phyloP scores from a whole-genome alignment of 768 basidiomycete species.

The Leccinellum rugosiceps region DNA sequence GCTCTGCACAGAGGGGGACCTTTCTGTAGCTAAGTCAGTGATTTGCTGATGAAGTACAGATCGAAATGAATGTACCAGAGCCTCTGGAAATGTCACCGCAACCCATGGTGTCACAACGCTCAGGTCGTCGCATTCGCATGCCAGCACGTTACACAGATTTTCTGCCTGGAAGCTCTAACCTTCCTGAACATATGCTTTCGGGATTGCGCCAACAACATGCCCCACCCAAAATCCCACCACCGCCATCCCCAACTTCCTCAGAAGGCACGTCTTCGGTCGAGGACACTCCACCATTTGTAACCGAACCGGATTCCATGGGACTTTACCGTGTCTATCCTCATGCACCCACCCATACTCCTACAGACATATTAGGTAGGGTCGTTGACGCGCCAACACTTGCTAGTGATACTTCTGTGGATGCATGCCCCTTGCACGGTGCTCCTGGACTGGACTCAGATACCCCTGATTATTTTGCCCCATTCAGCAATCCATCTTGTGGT shows the following conservation, averaged over 20 bases:
- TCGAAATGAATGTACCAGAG: no score
- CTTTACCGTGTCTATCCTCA: neutral
- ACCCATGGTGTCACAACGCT: neutral
- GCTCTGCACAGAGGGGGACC: no score
- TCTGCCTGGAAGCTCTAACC: neutral
- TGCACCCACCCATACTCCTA: no score
- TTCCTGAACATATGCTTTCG: neutral
- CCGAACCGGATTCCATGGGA: neutral
- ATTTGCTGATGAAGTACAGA: no score
- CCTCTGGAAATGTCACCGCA: neutral
- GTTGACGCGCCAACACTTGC: neutral
- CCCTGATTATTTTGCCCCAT: neutral
- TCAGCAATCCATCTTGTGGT: neutral
- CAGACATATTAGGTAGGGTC: no score
- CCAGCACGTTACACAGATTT: neutral
- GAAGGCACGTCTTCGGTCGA: neutral
- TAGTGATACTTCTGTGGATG: neutral
- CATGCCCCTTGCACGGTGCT: neutral
- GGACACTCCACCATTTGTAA: neutral
- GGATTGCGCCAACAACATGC: neutral
- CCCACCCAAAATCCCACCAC: neutral
- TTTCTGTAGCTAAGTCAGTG: no score
- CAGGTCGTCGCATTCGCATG: neutral
- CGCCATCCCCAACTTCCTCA: neutral
- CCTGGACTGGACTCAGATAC: neutral